phyloP scores from a whole-genome alignment of 176 grass and related monocot species.

The Triticum timopheevii region DNA sequence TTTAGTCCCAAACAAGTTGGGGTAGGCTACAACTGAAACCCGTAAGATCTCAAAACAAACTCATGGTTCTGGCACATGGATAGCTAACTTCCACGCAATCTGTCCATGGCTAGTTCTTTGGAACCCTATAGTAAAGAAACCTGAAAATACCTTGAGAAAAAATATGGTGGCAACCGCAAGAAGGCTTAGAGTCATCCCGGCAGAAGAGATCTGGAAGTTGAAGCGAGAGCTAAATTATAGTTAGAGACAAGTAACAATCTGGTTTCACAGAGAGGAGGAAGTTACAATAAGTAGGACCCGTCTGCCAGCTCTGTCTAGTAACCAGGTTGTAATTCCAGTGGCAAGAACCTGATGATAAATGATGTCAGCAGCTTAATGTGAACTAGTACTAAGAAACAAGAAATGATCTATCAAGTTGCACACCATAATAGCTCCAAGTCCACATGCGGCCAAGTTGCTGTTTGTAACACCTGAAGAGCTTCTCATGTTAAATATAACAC shows the following conservation, averaged over 20 bases:
- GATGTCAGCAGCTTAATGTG: conserved; percentile 13
- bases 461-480: conserved; percentile 70
- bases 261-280: neutral
- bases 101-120: too few species aligned
- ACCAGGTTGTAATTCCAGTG: conserved; percentile 83
- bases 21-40: too few species aligned
- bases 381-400: neutral
- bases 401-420: neutral
- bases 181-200: conserved; percentile 80
- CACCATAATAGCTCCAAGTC: conserved; percentile 94
- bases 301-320: conserved; percentile 89
- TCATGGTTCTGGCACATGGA: too few species aligned
- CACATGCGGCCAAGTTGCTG: conserved; percentile 82
- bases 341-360: conserved; percentile 68
- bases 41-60: too few species aligned
- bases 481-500: conserved; percentile 4
- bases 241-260: conserved; percentile 3
- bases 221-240: conserved; percentile 30
- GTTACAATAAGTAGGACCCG: conserved; percentile 91
- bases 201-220: conserved; percentile 60
- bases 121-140: neutral
- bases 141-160: conserved; percentile 63
- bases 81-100: too few species aligned
- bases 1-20: too few species aligned
- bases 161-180: conserved; percentile 78